These are phyloP conservation scores for Citrus sp. DNA, from an alignment of 345 rosid species.

Conservation along the genomic window DNA sequence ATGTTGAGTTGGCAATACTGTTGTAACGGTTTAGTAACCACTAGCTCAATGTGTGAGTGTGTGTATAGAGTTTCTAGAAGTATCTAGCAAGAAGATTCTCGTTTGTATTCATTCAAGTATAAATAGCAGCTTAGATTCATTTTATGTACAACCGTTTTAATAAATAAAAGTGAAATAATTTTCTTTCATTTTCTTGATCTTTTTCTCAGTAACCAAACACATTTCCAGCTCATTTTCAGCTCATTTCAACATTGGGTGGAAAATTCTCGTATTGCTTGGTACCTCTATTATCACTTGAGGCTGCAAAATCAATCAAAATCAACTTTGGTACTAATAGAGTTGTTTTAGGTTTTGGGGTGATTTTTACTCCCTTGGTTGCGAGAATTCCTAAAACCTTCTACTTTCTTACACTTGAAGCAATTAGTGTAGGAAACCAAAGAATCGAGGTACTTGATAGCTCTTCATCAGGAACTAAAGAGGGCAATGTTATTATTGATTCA, in stretches of 20 bases:
- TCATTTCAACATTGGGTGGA: constrained; percentile 17
- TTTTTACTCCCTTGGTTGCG: constrained; percentile 37
- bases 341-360: constrained; percentile 32
- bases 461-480: constrained; percentile 15
- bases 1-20: too few relatives aligned
- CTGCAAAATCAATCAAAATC: constrained; percentile 36
- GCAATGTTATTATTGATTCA: constrained; percentile 60
- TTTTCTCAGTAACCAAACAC: too few relatives aligned
- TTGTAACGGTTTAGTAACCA: too few relatives aligned
- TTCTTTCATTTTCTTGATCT: too few relatives aligned
- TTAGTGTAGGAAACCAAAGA: constrained; percentile 33
- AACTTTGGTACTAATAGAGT: constrained; percentile 47
- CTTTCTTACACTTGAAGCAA: constrained; percentile 32
- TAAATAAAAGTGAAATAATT: too few relatives aligned
- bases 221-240: too few relatives aligned
- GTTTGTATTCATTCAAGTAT: too few relatives aligned
- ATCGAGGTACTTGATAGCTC: constrained; percentile 24
- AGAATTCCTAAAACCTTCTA: constrained; percentile 43
- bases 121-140: too few relatives aligned
- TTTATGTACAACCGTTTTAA: too few relatives aligned
- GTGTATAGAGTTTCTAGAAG: too few relatives aligned
- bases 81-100: too few relatives aligned
- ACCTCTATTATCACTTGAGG: constrained; percentile 17
- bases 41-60: too few relatives aligned
- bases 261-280: constrained; percentile 65